Evolutionary conservation across 768 basidiomycete species (phyloP).

Genomic region (Pleurotus djamor): DNA sequence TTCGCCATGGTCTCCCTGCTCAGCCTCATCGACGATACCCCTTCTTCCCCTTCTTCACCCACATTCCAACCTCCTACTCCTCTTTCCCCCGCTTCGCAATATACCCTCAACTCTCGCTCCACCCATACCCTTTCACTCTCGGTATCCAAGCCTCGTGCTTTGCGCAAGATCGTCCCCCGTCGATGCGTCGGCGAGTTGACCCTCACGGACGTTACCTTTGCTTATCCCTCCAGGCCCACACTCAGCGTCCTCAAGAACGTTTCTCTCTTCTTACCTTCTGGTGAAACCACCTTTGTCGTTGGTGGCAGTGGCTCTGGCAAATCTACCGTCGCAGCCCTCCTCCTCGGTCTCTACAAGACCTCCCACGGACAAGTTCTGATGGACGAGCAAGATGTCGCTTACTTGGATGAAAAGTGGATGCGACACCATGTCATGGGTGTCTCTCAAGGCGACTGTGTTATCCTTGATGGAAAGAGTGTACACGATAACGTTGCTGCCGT

Average conservation of each 20-base stretch:
- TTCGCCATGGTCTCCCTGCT: constrained; percentile 71
- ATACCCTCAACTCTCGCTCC: constrained; percentile 31
- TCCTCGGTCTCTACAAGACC: constrained; percentile 78
- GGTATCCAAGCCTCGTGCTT: constrained; percentile 45
- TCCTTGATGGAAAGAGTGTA: constrained; percentile 77
- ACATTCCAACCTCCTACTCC: constrained; percentile 6
- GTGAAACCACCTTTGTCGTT: constrained; percentile 88
- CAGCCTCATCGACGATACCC: constrained; percentile 46
- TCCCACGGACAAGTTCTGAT: constrained; percentile 65
- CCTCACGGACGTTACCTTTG: constrained; percentile 72
- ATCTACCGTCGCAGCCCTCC: constrained; percentile 81
- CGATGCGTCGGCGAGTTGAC: constrained; percentile 73
- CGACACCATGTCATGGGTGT: constrained; percentile 72
- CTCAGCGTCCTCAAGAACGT: constrained; percentile 64
- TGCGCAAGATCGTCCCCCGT: constrained; percentile 66
- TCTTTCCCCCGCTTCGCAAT: constrained; percentile 5
- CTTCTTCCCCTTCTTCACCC: constrained; percentile 5
- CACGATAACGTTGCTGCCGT: constrained; percentile 89
- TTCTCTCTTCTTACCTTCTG: constrained; percentile 66
- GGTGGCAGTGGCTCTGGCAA: constrained; percentile 93
- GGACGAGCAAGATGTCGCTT: constrained; percentile 79
- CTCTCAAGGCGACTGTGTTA: constrained; percentile 69
- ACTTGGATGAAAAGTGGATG: constrained; percentile 72
- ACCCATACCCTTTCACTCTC: constrained; percentile 58
- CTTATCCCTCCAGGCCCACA: constrained; percentile 79